A percentile compares a stretch with the other conserved stretches of the same genome.
phyloP scores from a whole-genome alignment of 768 basidiomycete species.

The Psilocybe cubensis region DNA sequence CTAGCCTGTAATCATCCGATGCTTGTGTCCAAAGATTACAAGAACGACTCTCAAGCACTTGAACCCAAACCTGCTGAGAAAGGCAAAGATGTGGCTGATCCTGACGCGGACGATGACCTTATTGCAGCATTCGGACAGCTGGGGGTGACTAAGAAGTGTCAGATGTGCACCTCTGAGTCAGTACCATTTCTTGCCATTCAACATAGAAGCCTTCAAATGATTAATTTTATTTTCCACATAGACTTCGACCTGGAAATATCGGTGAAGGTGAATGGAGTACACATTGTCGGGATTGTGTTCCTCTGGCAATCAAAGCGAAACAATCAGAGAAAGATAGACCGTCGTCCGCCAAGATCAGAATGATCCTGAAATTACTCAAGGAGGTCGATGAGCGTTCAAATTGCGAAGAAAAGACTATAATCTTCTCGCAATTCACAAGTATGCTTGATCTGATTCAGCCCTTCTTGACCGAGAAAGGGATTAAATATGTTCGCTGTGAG shows the following conservation, averaged over 20 bases:
- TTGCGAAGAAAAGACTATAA: conserved; percentile 86
- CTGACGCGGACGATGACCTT: conserved; percentile 70
- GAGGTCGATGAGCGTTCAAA: conserved; percentile 63
- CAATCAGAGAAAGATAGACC: conserved; percentile 59
- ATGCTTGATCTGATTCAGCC: conserved; percentile 88
- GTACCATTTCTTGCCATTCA: conserved; percentile 26
- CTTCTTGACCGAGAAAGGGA: conserved; percentile 69
- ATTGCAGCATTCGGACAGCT: conserved; percentile 73
- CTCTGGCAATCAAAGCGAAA: conserved; percentile 51
- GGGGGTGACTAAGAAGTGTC: conserved; percentile 73
- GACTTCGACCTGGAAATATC: conserved; percentile 40
- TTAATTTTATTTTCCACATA: conserved; percentile 20
- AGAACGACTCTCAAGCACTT: conserved; percentile 74
- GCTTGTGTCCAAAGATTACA: conserved; percentile 78
- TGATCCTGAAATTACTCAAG: conserved; percentile 72
- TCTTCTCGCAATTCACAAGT: conserved; percentile 92
- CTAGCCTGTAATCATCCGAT: conserved; percentile 90
- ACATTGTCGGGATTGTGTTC: conserved; percentile 64
- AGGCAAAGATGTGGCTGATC: conserved; percentile 52
- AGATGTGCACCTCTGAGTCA: conserved; percentile 75
- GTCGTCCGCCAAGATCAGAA: conserved; percentile 85
- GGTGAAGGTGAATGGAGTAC: conserved; percentile 42
- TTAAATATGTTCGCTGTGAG: conserved; percentile 88
- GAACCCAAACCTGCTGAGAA: conserved; percentile 62
- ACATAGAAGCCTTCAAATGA: neutral